A percentile compares a stretch with the other conserved stretches of the same genome.
Evolutionary conservation across 2,329 filamentous ascomycete species (phyloP).

Genomic region (Plenodomus biglobosus): DNA sequence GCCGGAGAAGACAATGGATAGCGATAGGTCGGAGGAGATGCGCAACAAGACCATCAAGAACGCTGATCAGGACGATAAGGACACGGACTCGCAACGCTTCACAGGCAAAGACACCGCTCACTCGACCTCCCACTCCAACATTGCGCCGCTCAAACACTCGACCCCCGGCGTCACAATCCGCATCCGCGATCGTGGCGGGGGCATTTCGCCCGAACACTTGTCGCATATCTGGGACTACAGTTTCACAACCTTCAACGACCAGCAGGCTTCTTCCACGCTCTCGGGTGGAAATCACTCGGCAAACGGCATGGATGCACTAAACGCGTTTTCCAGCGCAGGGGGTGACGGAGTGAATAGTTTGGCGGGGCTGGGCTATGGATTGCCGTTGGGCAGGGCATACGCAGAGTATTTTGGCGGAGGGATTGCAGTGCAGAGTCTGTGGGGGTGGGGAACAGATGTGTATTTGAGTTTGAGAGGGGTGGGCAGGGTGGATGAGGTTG

Average conservation of each 20-base stretch:
- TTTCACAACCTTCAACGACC: conserved; percentile 89
- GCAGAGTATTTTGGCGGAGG: conserved; percentile 98
- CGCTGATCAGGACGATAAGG: conserved; percentile 35
- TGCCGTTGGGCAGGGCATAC: conserved; percentile 88
- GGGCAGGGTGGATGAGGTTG: conserved; percentile 46
- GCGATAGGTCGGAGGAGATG: conserved; percentile 10
- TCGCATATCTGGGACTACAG: conserved; percentile 95
- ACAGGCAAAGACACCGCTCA: conserved; percentile 27
- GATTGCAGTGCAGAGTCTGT: conserved; percentile 90
- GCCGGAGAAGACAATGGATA: conserved; percentile 13
- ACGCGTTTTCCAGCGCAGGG: conserved; percentile 71
- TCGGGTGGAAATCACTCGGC: conserved; percentile 39
- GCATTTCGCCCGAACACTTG: conserved; percentile 80
- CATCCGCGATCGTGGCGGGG: conserved; percentile 92
- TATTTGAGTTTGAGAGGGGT: conserved; percentile 65
- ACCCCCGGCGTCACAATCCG: conserved; percentile 88
- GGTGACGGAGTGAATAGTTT: conserved; percentile 75
- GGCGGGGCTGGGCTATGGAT: conserved; percentile 87
- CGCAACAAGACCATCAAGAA: conserved; percentile 25
- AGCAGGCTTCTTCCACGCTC: conserved; percentile 52
- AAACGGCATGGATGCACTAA: conserved; percentile 65
- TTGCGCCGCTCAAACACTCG: conserved; percentile 51
- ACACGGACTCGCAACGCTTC: conserved; percentile 35
- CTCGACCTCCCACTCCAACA: conserved; percentile 39
- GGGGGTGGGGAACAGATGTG: conserved; percentile 82